Evolutionary conservation across 768 basidiomycete species (phyloP), one percentile per base, ranked within the genome.

Genomic region (Boletus sp.): DNA sequence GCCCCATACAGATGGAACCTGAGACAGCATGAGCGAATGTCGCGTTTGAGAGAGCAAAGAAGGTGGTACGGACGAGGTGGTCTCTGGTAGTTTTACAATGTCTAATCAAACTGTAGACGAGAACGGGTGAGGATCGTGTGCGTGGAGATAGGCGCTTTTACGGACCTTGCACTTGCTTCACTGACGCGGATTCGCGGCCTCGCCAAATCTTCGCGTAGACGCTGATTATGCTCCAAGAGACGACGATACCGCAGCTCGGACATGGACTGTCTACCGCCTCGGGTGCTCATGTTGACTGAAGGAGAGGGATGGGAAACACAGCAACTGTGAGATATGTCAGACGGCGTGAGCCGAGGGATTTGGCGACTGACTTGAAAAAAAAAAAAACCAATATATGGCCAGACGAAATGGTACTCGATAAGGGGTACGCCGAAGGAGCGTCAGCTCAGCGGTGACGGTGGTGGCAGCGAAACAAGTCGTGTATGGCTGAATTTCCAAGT

Each of bases 1-100:
- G 10, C 97, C 97, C 97, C 97, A 99, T 1, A 99, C 92, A 18
- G 91, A 94, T 28, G 95, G 94, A 48, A 96, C 89, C 90, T 94
- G 67, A 24, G 65, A 30, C 52, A 50, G 60, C 37, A 62, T 67
- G 50, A 67, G 65, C 36, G 57, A 61, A 20, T 50, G 39, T 29
- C 52, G 39, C 36, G 36, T 1, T 0, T 50, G 41, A 56, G 59
- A 41, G 24, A 40, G 56, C 54, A 59, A 40, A 51, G 5, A 33
- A 30, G 47, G 58, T 36, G 32, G 29, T 35, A 75, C 81, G 64
- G 57, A 85, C 84, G 49, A 88, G 81, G 62, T 83, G 82, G 67
- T 91, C 89, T 64, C 79, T 83, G 35, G 87, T 90, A 20, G 81
- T 81, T 70, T 87, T 85, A 77, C 87, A 88, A 65, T 86, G 88